Evolutionary conservation across 768 basidiomycete species (phyloP).

Genomic region (Lactarius sp.): DNA sequence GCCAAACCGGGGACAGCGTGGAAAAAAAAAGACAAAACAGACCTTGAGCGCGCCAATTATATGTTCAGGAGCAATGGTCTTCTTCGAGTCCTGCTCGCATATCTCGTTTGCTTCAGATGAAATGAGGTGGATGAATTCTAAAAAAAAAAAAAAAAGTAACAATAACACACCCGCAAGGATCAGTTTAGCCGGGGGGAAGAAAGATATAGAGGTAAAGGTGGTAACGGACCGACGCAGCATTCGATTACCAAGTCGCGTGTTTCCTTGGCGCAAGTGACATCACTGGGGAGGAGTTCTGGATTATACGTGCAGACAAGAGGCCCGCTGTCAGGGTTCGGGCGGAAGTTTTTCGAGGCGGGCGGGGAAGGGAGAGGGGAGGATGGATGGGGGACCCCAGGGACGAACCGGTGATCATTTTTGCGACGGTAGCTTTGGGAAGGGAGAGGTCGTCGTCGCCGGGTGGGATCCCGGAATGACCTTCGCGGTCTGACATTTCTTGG

Average conservation of each 20-base stretch:
- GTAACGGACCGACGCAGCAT: slow-evolving; percentile 92
- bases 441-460: slow-evolving; percentile 89
- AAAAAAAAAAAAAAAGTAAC: slow-evolving; percentile 25
- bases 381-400: slow-evolving; percentile 12
- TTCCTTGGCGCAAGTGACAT: slow-evolving; percentile 89
- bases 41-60: slow-evolving; percentile 90
- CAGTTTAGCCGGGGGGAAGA: slow-evolving; percentile 18
- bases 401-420: slow-evolving; percentile 92
- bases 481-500: slow-evolving; percentile 82
- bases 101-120: slow-evolving; percentile 98
- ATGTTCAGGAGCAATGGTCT: slow-evolving; percentile 98
- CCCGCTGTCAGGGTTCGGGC: slow-evolving; percentile 13
- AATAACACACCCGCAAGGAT: not conserved
- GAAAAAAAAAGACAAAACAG: slow-evolving; percentile 27
- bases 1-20: not conserved
- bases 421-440: slow-evolving; percentile 93
- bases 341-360: slow-evolving; percentile 5
- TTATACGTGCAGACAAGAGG: not conserved
- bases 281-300: slow-evolving; percentile 82
- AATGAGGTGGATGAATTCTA: slow-evolving; percentile 97
- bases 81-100: slow-evolving; percentile 96
- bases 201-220: slow-evolving; percentile 3
- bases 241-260: slow-evolving; percentile 96
- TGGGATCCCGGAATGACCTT: slow-evolving; percentile 62
- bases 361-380: not conserved